Base-by-base conservation (phyloP, 2,329 filamentous ascomycete genomes). In the Bipolaris zeicola region DNA sequence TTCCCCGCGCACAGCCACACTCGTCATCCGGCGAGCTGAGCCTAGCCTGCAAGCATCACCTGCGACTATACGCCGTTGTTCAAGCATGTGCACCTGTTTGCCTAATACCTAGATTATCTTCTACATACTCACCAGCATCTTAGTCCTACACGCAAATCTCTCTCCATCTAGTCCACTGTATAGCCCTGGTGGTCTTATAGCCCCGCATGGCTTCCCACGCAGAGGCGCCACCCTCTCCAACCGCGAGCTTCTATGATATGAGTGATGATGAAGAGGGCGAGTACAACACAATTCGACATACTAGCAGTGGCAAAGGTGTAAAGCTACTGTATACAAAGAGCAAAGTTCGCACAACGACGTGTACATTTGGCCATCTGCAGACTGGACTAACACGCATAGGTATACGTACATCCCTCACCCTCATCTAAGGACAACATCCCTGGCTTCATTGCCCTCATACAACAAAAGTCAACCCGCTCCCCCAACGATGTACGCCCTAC, bases 241-340 rank as follows among this genome's bases (percentile, higher is more conserved):
- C 90, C 2, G 91, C 88, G 50, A 96, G 92, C 69, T 95, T 94
- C 81, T 97, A 96, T 81, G 94, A 94, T 71, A 83, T 98, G 83
- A 96, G 91, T 77, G 96, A 99, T 80, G 92, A 96, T 71, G 93
- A 96, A 62, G 95, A 98, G 78, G 90, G 89, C 65, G 95, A 91
- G 42, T 99, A 99, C 80, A 91, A 96, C 75, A 98, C 92, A 16
- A 92, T 99, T 70, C 89, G 91, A 4, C 91, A 96, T 71, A 85
- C 87, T 3, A 86, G 85, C 64, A 87, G 87, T 2, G 89, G 90
- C 0, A 86, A 86, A 63, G 95, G 94, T 1, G 95, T 99, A 43
- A 99, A 98, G 79, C 82, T 99, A 31, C 82, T 99, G 13, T 97
- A 90, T 70, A 94, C 92, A 18, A 99, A 99, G 80, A 97, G 92